Conservation (phyloP, 495 filamentous ascomycete species). For the Penicillium argentinense region DNA sequence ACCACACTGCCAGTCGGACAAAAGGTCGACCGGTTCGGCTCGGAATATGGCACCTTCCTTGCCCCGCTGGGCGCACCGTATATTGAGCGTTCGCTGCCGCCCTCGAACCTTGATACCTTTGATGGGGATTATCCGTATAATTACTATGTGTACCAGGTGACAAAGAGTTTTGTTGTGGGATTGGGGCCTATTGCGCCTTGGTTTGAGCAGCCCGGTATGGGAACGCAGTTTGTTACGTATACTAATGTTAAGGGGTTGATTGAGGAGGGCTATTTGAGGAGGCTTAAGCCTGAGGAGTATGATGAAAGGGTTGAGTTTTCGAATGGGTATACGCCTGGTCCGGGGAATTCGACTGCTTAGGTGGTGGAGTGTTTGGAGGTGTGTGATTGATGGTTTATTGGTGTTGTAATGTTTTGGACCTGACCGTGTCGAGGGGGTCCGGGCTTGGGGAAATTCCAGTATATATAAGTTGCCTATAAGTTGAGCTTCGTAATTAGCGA, state of each 20-base stretch:
- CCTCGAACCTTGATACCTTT: constrained; percentile 45
- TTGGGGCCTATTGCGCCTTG: constrained; percentile 54
- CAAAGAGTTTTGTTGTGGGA: constrained; percentile 37
- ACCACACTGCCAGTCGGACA: constrained; percentile 44
- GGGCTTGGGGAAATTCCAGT: too few species aligned
- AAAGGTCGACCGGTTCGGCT: constrained; percentile 57
- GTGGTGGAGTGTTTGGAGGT: too few species aligned
- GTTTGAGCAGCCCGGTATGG: constrained; percentile 60
- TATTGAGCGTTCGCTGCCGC: constrained; percentile 52
- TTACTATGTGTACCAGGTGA: constrained; percentile 56
- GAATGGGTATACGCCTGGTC: constrained; percentile 15
- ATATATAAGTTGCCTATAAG: too few species aligned
- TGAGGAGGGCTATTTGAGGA: constrained; percentile 23
- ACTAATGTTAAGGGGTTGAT: constrained; percentile 24
- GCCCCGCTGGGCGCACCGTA: constrained; percentile 51
- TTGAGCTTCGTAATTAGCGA: too few species aligned
- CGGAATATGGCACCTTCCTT: constrained; percentile 45
- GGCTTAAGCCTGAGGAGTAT: constrained; percentile 16
- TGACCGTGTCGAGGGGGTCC: too few species aligned
- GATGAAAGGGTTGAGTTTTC: constrained; percentile 19
- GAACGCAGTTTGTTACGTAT: constrained; percentile 44
- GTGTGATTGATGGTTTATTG: too few species aligned
- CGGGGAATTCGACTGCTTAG: too few species aligned
- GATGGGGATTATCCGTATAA: constrained; percentile 48
- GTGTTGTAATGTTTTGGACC: too few species aligned